Conservation (phyloP, 139 green algal species). For the Auxenochlorella pyrenoidosa region DNA sequence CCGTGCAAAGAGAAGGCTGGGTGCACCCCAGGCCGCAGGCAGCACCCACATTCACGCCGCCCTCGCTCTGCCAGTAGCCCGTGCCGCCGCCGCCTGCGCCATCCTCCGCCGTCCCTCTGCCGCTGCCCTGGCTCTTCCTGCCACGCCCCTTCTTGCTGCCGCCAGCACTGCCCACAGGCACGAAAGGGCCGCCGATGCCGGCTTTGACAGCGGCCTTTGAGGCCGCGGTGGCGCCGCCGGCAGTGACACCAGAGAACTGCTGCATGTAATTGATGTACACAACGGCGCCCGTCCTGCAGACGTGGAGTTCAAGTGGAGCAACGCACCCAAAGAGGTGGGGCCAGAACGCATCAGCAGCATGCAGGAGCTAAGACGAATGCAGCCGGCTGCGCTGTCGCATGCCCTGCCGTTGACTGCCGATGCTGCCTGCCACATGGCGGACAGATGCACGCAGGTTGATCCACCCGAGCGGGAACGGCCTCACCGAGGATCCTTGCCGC, state of each 20-base stretch:
- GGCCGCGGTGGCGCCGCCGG: constrained; percentile 14
- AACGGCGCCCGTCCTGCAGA: not conserved
- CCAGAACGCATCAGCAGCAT: not conserved
- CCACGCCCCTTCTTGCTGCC: not conserved
- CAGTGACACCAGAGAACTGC: constrained; percentile 5
- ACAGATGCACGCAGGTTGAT: not conserved
- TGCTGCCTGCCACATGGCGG: not conserved
- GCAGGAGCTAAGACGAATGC: no score
- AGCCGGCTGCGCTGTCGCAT: no score
- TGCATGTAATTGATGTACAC: constrained; percentile 21
- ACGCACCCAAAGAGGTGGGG: not conserved
- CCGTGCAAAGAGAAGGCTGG: not conserved
- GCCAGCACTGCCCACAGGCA: not conserved
- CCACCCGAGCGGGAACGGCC: not conserved
- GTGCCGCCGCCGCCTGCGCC: not conserved
- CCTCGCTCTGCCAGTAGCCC: not conserved
- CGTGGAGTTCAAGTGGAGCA: not conserved
- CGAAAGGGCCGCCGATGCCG: not conserved
- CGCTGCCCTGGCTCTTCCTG: not conserved
- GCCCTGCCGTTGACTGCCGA: not conserved
- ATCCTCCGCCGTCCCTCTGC: not conserved
- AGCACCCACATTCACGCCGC: not conserved
- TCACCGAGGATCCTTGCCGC: constrained; percentile 21
- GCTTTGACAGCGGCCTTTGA: constrained; percentile 13
- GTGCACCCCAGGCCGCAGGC: not conserved